A percentile compares a stretch with the other conserved stretches of the same genome.
These are phyloP conservation scores for Trichoderma koningiopsis DNA, from an alignment of 2,329 filamentous ascomycete genomes.

Conservation along the genomic window DNA sequence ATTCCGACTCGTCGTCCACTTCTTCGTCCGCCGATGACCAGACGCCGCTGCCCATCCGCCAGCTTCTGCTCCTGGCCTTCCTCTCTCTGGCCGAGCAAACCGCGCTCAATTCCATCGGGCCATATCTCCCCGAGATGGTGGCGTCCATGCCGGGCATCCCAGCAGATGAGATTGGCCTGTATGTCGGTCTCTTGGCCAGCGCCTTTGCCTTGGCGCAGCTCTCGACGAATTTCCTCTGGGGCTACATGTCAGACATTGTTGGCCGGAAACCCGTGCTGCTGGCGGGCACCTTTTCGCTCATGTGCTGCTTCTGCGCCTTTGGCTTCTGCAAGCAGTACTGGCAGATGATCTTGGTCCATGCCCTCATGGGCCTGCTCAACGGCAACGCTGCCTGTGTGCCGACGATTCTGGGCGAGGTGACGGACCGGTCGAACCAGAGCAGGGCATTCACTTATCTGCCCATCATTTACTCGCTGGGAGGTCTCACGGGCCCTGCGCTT, in stretches of 20 bases:
- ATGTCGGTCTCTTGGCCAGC: constrained; percentile 87
- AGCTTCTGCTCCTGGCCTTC: constrained; percentile 82
- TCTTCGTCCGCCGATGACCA: constrained; percentile 47
- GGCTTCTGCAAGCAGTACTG: constrained; percentile 81
- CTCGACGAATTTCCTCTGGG: constrained; percentile 73
- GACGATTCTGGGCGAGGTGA: constrained; percentile 92
- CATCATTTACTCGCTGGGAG: constrained; percentile 92
- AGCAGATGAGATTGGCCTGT: constrained; percentile 72
- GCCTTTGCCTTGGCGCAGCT: constrained; percentile 92
- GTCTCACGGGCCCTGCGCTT: constrained; percentile 89
- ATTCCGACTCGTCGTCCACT: constrained; percentile 31
- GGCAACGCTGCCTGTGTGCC: constrained; percentile 94
- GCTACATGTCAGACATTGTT: constrained; percentile 63
- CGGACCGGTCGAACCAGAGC: constrained; percentile 92
- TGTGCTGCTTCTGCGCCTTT: constrained; percentile 79
- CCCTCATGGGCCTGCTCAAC: constrained; percentile 89
- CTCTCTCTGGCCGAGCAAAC: constrained; percentile 94
- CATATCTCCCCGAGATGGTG: constrained; percentile 93
- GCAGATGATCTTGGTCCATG: constrained; percentile 84
- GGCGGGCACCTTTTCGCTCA: constrained; percentile 79
- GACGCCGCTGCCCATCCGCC: constrained; percentile 78
- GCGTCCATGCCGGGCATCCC: constrained; percentile 80
- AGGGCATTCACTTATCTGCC: constrained; percentile 91
- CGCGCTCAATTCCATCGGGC: constrained; percentile 92
- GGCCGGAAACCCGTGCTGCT: constrained; percentile 76